These are phyloP conservation scores for Globisporangium radiosum DNA, from an alignment of 352 stramenopile species.

Conservation along the genomic window DNA sequence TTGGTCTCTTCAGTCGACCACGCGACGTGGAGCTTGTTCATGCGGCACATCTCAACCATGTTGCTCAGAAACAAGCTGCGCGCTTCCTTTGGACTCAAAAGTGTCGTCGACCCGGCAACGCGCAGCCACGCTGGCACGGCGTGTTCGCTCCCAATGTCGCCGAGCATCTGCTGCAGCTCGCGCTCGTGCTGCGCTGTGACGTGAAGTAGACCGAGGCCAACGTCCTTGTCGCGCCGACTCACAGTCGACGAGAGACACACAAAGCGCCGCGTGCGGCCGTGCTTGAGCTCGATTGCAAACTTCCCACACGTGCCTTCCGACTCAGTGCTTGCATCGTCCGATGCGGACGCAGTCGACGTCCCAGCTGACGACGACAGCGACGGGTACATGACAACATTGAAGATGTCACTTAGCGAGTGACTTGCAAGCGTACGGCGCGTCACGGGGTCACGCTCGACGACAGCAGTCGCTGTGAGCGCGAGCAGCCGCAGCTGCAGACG, in stretches of 20 bases:
- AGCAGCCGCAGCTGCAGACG: constrained; percentile 71
- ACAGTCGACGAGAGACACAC: constrained; percentile 65
- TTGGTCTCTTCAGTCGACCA: constrained; percentile 85
- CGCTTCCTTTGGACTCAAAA: constrained; percentile 72
- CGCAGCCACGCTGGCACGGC: constrained; percentile 60
- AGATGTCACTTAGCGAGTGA: constrained; percentile 72
- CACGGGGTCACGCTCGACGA: constrained; percentile 72
- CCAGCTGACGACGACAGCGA: constrained; percentile 45
- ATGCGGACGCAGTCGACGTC: constrained; percentile 27
- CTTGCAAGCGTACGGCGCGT: constrained; percentile 61
- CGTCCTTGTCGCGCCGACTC: constrained; percentile 58
- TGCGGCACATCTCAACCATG: constrained; percentile 84
- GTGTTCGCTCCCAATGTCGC: constrained; percentile 62
- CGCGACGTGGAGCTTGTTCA: constrained; percentile 84
- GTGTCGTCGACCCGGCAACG: constrained; percentile 60
- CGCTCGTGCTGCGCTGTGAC: constrained; percentile 50
- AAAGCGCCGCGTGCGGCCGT: constrained; percentile 69
- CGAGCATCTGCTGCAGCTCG: constrained; percentile 61
- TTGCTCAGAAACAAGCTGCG: constrained; percentile 80
- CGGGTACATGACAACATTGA: constrained; percentile 86
- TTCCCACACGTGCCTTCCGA: constrained; percentile 67
- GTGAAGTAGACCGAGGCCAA: constrained; percentile 61
- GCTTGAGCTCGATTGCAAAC: constrained; percentile 82
- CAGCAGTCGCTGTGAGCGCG: constrained; percentile 53
- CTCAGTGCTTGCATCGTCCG: constrained; percentile 25